These are phyloP conservation scores for Aureobasidium mangrovei DNA, from an alignment of 2,329 filamentous ascomycete genomes.

Conservation along the genomic window DNA sequence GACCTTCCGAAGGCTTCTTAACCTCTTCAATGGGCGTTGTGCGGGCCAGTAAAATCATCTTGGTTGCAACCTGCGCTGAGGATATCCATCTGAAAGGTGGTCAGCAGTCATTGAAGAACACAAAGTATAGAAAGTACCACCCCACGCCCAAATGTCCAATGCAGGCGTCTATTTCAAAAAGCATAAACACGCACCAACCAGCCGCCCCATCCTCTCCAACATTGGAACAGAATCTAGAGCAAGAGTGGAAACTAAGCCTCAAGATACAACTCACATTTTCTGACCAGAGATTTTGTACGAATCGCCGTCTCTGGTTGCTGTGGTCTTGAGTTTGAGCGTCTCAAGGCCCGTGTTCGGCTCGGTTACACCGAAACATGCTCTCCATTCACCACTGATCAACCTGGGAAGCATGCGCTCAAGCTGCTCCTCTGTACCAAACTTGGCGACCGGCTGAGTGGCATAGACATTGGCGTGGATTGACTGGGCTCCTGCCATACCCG, in stretches of 20 bases:
- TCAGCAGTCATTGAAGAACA: slow-evolving; percentile 15
- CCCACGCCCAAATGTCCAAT: no score
- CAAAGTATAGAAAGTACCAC: no score
- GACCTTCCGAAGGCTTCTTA: slow-evolving; percentile 60
- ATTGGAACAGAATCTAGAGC: no score
- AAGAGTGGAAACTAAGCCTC: no score
- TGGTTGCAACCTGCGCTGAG: slow-evolving; percentile 69
- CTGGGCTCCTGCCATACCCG: slow-evolving; percentile 63
- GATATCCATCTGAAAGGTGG: slow-evolving; percentile 56
- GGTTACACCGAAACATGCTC: slow-evolving; percentile 77
- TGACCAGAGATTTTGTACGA: slow-evolving; percentile 64
- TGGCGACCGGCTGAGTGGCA: slow-evolving; percentile 65
- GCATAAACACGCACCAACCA: no score
- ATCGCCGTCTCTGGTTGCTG: slow-evolving; percentile 50
- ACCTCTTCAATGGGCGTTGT: slow-evolving; percentile 62
- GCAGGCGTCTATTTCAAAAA: no score
- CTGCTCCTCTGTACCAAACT: slow-evolving; percentile 61
- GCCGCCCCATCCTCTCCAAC: no score
- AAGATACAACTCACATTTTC: slow-evolving; percentile 48
- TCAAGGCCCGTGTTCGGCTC: slow-evolving; percentile 75
- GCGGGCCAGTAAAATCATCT: slow-evolving; percentile 75
- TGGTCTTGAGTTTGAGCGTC: slow-evolving; percentile 61
- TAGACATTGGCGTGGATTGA: slow-evolving; percentile 58
- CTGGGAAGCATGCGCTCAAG: slow-evolving; percentile 55
- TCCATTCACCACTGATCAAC: slow-evolving; percentile 62